Conservation (phyloP, 2,329 filamentous ascomycete species). For the Penicillium crustosum region DNA sequence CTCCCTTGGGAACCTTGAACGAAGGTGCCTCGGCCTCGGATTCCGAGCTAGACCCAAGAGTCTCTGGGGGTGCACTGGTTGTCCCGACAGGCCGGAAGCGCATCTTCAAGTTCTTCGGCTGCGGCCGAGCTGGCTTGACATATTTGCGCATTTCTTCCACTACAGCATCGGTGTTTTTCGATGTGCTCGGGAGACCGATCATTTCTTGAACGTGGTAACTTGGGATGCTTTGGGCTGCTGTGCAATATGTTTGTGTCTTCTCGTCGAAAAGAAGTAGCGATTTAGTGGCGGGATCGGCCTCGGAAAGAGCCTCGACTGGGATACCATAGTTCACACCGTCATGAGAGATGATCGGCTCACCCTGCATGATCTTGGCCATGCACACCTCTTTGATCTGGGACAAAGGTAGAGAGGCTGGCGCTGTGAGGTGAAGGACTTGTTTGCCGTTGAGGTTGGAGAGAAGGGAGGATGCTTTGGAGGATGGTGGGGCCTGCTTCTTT, state of each 20-base stretch:
- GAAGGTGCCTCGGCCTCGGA: constrained; percentile 37
- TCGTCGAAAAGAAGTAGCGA: constrained; percentile 40
- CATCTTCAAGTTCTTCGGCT: constrained; percentile 47
- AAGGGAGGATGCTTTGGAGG: constrained; percentile 34
- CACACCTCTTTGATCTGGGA: constrained; percentile 48
- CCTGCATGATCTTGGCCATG: constrained; percentile 41
- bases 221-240: constrained; percentile 29
- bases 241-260: constrained; percentile 36
- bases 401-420: constrained; percentile 46
- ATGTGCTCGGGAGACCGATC: constrained; percentile 32
- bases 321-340: constrained; percentile 47
- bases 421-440: constrained; percentile 51
- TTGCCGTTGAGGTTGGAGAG: constrained; percentile 45
- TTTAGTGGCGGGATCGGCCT: constrained; percentile 32
- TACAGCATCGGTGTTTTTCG: constrained; percentile 25
- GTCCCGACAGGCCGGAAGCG: constrained; percentile 48
- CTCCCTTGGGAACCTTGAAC: constrained; percentile 35
- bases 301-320: constrained; percentile 32
- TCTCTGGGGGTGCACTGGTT: constrained; percentile 32
- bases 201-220: constrained; percentile 41
- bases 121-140: constrained; percentile 39
- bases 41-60: constrained; percentile 39
- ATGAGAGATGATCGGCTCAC: constrained; percentile 43
- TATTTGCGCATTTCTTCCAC: constrained; percentile 28
- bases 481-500: constrained; percentile 34